These are phyloP conservation scores for Noccaea caerulescens DNA, from an alignment of 345 rosid species.

Conservation along the genomic window DNA sequence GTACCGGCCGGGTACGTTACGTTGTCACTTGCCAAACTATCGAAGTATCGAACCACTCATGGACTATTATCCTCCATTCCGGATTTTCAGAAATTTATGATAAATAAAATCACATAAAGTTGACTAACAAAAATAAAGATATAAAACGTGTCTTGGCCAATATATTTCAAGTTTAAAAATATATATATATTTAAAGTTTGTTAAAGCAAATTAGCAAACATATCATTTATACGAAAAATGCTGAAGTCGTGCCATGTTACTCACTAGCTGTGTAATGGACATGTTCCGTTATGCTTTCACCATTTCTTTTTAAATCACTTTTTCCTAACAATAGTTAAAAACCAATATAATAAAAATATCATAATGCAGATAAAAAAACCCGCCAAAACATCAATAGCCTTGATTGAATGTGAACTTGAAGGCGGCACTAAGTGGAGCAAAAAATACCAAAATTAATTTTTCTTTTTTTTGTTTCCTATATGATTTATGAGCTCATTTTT, in stretches of 20 bases:
- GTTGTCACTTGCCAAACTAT: neutral
- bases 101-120: neutral
- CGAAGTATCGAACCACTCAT: neutral
- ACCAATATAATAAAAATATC: neutral
- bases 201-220: neutral
- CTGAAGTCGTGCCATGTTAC: conserved; percentile 43
- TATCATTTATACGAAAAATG: conserved; percentile 18
- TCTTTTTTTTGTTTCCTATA: no score
- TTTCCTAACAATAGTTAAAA: neutral
- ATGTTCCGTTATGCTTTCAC: conserved; percentile 32
- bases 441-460: no score
- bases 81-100: neutral
- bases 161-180: neutral
- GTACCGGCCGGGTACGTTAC: neutral
- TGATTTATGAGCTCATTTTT: no score
- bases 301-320: neutral
- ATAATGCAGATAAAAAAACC: neutral
- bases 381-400: neutral
- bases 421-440: neutral
- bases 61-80: neutral
- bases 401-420: neutral
- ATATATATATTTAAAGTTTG: neutral
- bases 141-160: conserved; percentile 6
- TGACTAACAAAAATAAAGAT: neutral
- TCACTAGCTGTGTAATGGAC: conserved; percentile 32